A percentile compares a stretch with the other conserved stretches of the same genome.
These are phyloP conservation scores for Kuraishia molischiana DNA, from an alignment of 805 yeast species.

Conservation along the genomic window DNA sequence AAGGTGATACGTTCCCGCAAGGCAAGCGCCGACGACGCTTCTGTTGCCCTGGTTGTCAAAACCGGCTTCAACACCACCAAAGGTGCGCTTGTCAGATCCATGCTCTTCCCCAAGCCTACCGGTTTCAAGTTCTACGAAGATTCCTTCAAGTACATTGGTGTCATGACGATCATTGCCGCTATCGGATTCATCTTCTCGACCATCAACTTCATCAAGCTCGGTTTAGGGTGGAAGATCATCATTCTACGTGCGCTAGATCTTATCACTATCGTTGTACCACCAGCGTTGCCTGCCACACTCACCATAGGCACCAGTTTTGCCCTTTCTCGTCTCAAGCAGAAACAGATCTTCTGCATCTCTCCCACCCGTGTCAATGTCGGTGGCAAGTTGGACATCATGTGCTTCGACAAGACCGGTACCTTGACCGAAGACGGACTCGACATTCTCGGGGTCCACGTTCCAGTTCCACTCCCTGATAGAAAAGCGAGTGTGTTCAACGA, in stretches of 20 bases:
- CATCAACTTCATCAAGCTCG: constrained; percentile 68
- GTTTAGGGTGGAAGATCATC: constrained; percentile 60
- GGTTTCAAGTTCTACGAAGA: constrained; percentile 92
- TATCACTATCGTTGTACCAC: constrained; percentile 95
- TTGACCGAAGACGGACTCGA: constrained; percentile 95
- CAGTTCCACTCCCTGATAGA: constrained; percentile 20
- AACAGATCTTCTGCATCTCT: constrained; percentile 77
- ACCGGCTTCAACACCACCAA: constrained; percentile 95
- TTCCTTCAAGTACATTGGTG: constrained; percentile 92
- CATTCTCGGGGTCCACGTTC: constrained; percentile 46
- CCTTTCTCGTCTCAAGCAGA: constrained; percentile 56
- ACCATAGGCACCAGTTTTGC: constrained; percentile 97
- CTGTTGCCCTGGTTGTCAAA: constrained; percentile 77
- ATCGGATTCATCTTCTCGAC: constrained; percentile 82
- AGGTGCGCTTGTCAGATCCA: constrained; percentile 87
- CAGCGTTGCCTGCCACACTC: constrained; percentile 95
- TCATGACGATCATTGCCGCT: constrained; percentile 80
- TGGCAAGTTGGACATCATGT: constrained; percentile 82
- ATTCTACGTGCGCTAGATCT: constrained; percentile 85
- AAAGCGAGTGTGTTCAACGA: constrained; percentile 17
- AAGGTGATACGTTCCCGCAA: constrained; percentile 75
- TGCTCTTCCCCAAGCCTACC: constrained; percentile 92
- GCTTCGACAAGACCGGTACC: constrained; percentile 97
- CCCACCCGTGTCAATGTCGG: constrained; percentile 96
- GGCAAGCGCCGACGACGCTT: constrained; percentile 56